A percentile compares a stretch with the other conserved stretches of the same genome.
phyloP scores from a whole-genome alignment of 768 basidiomycete species.

The Russula lepida region DNA sequence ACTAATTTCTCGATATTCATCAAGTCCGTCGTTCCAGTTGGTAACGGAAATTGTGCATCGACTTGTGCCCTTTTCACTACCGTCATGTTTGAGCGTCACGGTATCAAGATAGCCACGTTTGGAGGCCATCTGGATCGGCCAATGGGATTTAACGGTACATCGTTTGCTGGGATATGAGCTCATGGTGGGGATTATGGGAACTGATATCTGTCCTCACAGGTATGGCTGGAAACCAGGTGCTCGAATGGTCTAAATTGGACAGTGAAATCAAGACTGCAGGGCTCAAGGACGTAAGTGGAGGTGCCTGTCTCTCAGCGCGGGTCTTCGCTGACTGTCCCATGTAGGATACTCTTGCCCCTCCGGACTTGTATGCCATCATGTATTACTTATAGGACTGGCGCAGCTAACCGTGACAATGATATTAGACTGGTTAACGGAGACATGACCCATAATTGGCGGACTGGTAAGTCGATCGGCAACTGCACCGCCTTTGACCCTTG shows the following conservation, averaged over 20 bases:
- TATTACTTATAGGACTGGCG: background rate
- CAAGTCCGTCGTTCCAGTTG: background rate
- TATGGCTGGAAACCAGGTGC: slow-evolving; percentile 3
- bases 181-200: background rate
- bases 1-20: background rate
- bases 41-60: slow-evolving; percentile 36
- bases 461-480: background rate
- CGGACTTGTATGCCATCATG: background rate
- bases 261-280: slow-evolving; percentile 18
- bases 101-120: slow-evolving; percentile 41
- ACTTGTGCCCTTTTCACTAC: slow-evolving; percentile 52
- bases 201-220: slow-evolving; percentile 4
- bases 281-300: slow-evolving; percentile 26
- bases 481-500: background rate
- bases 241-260: background rate
- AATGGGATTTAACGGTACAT: slow-evolving; percentile 39
- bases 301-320: background rate
- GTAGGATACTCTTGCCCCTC: background rate
- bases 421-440: background rate
- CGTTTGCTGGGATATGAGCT: background rate
- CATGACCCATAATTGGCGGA: background rate
- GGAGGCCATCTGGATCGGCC: slow-evolving; percentile 41
- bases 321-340: background rate
- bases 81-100: slow-evolving; percentile 43
- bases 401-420: background rate